Evolutionary conservation across 768 basidiomycete species (phyloP).

Genomic region (Trichaptum fuscoviolaceum): DNA sequence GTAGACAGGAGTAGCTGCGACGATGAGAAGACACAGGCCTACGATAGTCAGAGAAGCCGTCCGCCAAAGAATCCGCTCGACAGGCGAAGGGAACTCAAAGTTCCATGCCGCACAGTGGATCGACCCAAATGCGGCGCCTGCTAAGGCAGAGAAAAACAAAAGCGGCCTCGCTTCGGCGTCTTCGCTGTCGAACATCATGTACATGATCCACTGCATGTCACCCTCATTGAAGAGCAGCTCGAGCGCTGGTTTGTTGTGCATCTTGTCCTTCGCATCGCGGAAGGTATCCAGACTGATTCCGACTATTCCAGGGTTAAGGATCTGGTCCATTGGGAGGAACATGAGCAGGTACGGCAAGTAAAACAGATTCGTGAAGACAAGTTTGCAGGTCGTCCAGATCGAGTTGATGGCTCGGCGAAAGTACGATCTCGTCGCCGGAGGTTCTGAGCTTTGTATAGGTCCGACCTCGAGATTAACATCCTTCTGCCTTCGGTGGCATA

Average conservation of each 20-base stretch:
- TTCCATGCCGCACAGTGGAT: slow-evolving; percentile 6
- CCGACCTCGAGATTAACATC: background rate
- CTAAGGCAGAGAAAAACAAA: background rate
- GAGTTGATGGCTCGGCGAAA: background rate
- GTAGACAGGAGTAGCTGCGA: background rate
- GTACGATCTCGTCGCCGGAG: background rate
- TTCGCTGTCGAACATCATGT: background rate
- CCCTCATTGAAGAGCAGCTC: background rate
- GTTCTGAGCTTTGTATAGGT: background rate
- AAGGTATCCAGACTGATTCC: too few relatives aligned
- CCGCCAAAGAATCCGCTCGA: slow-evolving; percentile 7
- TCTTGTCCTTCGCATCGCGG: background rate
- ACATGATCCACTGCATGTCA: background rate
- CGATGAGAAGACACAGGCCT: background rate
- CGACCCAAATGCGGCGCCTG: slow-evolving; percentile 2
- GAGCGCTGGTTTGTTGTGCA: background rate
- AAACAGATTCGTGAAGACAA: too few relatives aligned
- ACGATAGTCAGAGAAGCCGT: slow-evolving; percentile 1
- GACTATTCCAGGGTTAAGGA: background rate
- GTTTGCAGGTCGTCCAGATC: background rate
- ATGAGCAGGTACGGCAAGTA: background rate
- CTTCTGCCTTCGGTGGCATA: too few relatives aligned
- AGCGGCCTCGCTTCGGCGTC: background rate
- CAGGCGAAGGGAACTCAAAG: slow-evolving; percentile 7
- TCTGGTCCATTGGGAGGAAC: background rate